A percentile compares a stretch with the other conserved stretches of the same genome.
These are phyloP conservation scores for Syzygium syzygioides DNA, from an alignment of 441 rosid species.

Conservation along the genomic window DNA sequence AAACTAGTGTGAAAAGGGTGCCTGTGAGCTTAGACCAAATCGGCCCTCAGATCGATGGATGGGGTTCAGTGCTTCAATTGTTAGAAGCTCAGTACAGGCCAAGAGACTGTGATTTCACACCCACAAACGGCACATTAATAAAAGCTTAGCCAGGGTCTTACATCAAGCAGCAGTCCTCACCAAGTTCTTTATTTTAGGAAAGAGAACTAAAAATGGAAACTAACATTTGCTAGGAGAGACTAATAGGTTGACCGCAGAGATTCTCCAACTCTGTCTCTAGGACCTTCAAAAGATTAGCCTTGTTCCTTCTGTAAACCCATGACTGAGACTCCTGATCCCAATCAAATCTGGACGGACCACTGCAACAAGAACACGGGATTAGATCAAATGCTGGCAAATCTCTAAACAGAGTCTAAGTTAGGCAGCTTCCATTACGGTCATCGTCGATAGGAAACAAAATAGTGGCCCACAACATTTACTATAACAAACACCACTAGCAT, in stretches of 20 bases:
- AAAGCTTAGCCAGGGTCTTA: background rate
- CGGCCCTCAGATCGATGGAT: background rate
- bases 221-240: conserved; percentile 31
- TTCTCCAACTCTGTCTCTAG: conserved; percentile 64
- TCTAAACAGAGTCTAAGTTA: background rate
- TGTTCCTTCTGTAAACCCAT: conserved; percentile 70
- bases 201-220: background rate
- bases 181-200: background rate
- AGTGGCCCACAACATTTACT: background rate
- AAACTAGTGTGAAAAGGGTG: background rate
- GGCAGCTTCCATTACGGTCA: background rate
- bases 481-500: background rate
- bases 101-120: background rate
- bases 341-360: conserved; percentile 85
- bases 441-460: background rate
- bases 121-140: background rate
- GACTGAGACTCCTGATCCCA: conserved; percentile 62
- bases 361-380: conserved; percentile 14
- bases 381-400: background rate
- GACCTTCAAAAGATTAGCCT: conserved; percentile 47
- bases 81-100: background rate
- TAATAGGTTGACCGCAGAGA: conserved; percentile 58
- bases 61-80: background rate
- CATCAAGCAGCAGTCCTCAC: background rate
- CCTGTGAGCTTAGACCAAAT: background rate